phyloP scores from a whole-genome alignment of 441 rosid genomes.

The Rhodomyrtus psidioides region DNA sequence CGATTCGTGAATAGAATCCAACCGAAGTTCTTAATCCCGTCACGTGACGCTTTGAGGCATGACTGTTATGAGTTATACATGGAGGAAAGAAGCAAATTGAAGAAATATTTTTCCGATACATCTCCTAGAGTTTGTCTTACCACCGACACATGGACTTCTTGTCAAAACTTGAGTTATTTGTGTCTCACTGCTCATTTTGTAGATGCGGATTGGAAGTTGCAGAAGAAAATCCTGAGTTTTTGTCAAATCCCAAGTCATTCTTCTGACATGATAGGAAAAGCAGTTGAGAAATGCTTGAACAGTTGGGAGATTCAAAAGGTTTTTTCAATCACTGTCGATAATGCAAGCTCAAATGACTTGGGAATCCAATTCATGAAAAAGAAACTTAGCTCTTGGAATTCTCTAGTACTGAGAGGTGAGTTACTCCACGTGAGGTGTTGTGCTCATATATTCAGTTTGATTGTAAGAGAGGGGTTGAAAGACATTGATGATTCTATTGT shows the following conservation, averaged over 20 bases:
- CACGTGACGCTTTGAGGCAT: background rate
- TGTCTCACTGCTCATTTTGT: background rate
- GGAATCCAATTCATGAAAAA: background rate
- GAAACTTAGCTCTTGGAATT: background rate
- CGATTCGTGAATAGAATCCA: background rate
- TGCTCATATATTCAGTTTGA: slow-evolving; percentile 6
- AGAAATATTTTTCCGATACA: background rate
- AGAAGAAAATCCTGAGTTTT: background rate
- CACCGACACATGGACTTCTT: background rate
- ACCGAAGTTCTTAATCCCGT: background rate
- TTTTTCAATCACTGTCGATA: background rate
- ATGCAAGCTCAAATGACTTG: background rate
- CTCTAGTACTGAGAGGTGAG: background rate
- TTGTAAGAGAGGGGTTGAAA: slow-evolving; percentile 1
- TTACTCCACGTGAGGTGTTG: background rate
- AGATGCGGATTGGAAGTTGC: background rate
- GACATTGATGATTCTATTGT: background rate
- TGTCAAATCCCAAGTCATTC: background rate
- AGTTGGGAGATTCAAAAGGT: background rate
- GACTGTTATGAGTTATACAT: background rate
- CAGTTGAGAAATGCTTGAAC: background rate
- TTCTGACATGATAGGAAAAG: background rate
- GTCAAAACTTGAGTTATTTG: background rate
- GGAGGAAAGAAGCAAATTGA: background rate
- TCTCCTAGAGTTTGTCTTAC: background rate